Base-by-base conservation (phyloP, 140 eudicot genomes). In the Eryngium alpinum region DNA sequence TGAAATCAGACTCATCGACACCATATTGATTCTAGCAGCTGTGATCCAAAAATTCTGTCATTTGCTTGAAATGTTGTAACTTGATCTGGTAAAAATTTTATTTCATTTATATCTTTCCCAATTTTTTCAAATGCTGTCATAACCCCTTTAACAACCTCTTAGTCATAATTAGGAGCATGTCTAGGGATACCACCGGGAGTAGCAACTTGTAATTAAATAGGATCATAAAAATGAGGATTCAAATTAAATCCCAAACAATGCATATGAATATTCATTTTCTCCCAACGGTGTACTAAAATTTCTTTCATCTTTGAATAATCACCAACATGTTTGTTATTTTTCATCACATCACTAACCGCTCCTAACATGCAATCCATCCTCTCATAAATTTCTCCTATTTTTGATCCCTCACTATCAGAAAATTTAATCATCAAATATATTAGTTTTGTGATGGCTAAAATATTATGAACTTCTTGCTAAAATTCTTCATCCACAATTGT, bases 341-440 rank as follows among this genome's bases (percentile, higher is more conserved):
- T 11, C 81, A 82, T 76, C 13, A 65, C 44, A 25, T 82, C 77
- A 28, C 29, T 75, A 19, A 75, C 22, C 32, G 27, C 77, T 0
- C 77, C 77, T 21, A 77, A 10, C 75, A 82, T 27, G 21, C 62
- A 56, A 27, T 82, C 75, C 80, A 82, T 82, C 65, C 29, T 74
- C 65, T 74, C 80, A 82, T 82, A 82, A 62, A 82, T 59, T 50
- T 74, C 84, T 24, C 84, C 84, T 63, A 82, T 75, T 33, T 73
- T 73, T 18, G 75, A 29, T 1, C 80, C 80, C 14, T 81, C 79
- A 18, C 84, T 79, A 82, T 82, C 84, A 43, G 62, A 56, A 73
- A 73, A 74, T 57, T 62, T 75, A 0, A 82, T 18, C 34, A 77
- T 7, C 13, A n/a, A 22, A 25, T 22, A 83, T 3, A 83, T 28